These are phyloP conservation scores for Dujonia santamariae DNA, from an alignment of 1,139 yeast species.

Conservation along the genomic window DNA sequence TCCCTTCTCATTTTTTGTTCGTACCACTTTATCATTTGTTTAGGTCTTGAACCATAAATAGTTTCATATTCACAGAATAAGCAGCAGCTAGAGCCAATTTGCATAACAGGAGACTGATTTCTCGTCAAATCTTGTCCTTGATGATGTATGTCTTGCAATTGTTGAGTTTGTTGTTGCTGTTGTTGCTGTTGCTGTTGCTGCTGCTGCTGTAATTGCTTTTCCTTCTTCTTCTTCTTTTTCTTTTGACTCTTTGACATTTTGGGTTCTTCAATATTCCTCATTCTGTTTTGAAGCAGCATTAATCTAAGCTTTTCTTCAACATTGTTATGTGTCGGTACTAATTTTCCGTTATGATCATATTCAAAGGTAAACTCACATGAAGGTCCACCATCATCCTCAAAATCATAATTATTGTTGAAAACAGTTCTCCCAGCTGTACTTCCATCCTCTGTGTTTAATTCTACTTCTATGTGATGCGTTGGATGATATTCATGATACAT, in stretches of 20 bases:
- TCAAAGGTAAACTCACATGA: slow-evolving; percentile 46
- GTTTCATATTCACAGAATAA: slow-evolving; percentile 61
- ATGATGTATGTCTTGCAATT: no score
- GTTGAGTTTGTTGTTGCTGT: background rate
- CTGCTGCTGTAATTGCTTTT: background rate
- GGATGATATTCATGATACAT: slow-evolving; percentile 26
- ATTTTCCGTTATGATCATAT: slow-evolving; percentile 41
- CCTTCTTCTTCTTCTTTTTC: slow-evolving; percentile 11
- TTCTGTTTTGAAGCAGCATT: slow-evolving; percentile 20
- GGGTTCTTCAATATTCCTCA: slow-evolving; percentile 1
- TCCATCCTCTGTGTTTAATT: slow-evolving; percentile 25
- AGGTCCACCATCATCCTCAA: slow-evolving; percentile 26
- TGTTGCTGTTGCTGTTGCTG: background rate
- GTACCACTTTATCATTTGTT: slow-evolving; percentile 25
- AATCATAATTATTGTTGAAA: slow-evolving; percentile 12
- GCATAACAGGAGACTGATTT: slow-evolving; percentile 6
- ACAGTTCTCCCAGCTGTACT: slow-evolving; percentile 17
- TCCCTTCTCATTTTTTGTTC: slow-evolving; percentile 30
- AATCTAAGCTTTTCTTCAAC: slow-evolving; percentile 38
- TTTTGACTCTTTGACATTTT: slow-evolving; percentile 5
- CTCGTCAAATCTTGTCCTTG: no score
- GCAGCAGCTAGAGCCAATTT: slow-evolving; percentile 31
- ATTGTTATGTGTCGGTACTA: slow-evolving; percentile 40
- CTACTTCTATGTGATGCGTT: slow-evolving; percentile 43
- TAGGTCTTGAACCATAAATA: slow-evolving; percentile 48